Percentiles rank a stretch among this genome's conserved stretches.
phyloP scores from a whole-genome alignment of 192 early-diverging fungal species.

The Backusella liffmaniae region DNA sequence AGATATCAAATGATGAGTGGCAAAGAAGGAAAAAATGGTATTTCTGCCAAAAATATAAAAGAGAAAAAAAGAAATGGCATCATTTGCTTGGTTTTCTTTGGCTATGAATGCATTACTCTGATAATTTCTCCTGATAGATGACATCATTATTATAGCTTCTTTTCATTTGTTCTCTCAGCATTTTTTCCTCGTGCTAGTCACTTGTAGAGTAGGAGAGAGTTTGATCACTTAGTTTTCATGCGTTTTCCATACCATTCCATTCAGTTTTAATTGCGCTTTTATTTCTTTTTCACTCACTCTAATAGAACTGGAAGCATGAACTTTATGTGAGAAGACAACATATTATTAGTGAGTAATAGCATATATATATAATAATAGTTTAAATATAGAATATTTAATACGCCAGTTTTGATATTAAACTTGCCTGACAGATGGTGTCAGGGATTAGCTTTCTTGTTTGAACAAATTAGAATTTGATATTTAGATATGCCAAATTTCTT shows the following conservation, averaged over 20 bases:
- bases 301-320: neutral
- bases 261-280: too few relatives aligned
- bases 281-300: neutral
- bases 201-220: neutral
- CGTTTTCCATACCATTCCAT: neutral
- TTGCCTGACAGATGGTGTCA: neutral
- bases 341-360: neutral
- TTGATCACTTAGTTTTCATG: neutral
- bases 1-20: neutral
- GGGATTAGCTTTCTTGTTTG: neutral
- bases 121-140: neutral
- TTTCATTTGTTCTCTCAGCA: neutral
- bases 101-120: neutral
- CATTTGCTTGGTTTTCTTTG: slow-evolving; percentile 1
- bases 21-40: neutral
- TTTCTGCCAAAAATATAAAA: neutral
- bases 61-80: neutral
- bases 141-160: neutral
- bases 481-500: neutral
- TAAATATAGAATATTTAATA: neutral
- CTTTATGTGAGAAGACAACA: neutral
- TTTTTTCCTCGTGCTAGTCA: slow-evolving; percentile 4
- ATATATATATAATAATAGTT: neutral
- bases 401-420: neutral
- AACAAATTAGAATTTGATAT: slow-evolving; percentile 1